A percentile compares a stretch with the other conserved stretches of the same genome.
Conservation (phyloP, 305 asterid genomes). For the Solanum hybrid region DNA sequence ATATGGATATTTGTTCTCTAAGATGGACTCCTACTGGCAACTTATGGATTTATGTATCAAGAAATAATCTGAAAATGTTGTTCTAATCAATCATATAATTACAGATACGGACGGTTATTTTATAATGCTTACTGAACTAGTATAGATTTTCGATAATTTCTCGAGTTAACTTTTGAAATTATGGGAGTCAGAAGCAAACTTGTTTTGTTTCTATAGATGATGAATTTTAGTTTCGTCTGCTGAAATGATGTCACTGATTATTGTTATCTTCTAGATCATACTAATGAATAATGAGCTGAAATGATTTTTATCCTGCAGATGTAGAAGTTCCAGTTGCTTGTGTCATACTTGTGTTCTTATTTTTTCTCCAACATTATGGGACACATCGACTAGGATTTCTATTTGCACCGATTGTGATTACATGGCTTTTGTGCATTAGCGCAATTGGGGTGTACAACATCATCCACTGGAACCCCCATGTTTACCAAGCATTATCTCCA, state of each 20-base stretch:
- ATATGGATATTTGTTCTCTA: not conserved
- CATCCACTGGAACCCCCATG: constrained; percentile 68
- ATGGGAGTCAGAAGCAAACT: not conserved
- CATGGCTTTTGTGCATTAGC: constrained; percentile 92
- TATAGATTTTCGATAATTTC: not conserved
- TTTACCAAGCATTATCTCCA: constrained; percentile 84
- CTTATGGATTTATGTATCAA: not conserved
- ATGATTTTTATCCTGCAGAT: constrained; percentile 35
- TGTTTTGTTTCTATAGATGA: not conserved
- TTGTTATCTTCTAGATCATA: not conserved
- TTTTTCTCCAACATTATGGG: constrained; percentile 81
- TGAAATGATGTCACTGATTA: not conserved
- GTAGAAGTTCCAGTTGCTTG: constrained; percentile 84
- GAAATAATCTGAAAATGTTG: not conserved
- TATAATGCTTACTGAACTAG: not conserved
- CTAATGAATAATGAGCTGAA: not conserved
- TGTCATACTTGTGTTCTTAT: constrained; percentile 57
- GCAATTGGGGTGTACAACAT: constrained; percentile 81
- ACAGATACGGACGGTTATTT: not conserved
- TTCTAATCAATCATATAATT: not conserved
- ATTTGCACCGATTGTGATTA: constrained; percentile 72
- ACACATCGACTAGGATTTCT: constrained; percentile 76
- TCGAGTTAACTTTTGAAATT: not conserved
- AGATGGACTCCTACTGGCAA: not conserved
- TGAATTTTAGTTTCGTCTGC: not conserved